A percentile compares a stretch with the other conserved stretches of the same genome.
Evolutionary conservation across 805 yeast species (phyloP).

Genomic region (Kluyveromyces aestuarii): DNA sequence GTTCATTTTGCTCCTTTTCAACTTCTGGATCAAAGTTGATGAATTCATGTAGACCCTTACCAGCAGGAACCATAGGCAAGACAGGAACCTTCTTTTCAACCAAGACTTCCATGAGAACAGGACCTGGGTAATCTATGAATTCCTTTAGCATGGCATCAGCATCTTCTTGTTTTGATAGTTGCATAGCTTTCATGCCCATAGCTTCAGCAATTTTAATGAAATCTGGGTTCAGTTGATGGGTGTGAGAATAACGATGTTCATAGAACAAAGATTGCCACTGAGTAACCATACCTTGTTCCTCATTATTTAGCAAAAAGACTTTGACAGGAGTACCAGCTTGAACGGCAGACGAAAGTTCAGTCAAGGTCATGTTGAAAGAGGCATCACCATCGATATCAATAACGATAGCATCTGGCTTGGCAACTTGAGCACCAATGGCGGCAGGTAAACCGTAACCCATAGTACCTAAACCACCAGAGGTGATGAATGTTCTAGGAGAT

Average conservation of each 20-base stretch:
- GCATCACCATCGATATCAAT: constrained; percentile 99
- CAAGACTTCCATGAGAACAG: constrained; percentile 81
- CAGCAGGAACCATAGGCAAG: constrained; percentile 96
- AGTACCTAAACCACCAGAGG: constrained; percentile 99
- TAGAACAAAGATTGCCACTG: constrained; percentile 98
- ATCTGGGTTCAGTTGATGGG: constrained; percentile 93
- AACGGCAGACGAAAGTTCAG: constrained; percentile 87
- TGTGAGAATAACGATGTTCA: constrained; percentile 95
- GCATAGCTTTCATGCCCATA: constrained; percentile 83
- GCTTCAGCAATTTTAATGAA: constrained; percentile 89
- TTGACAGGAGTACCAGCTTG: constrained; percentile 91
- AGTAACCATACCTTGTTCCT: constrained; percentile 99
- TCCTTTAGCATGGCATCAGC: constrained; percentile 48
- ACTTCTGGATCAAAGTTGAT: constrained; percentile 76
- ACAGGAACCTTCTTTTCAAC: constrained; percentile 91
- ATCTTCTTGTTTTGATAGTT: constrained; percentile 61
- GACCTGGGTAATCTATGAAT: constrained; percentile 71
- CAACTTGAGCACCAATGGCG: constrained; percentile 97
- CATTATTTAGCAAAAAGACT: constrained; percentile 83
- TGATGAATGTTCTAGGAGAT: constrained; percentile 83
- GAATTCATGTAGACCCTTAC: constrained; percentile 89
- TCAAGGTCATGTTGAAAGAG: constrained; percentile 95
- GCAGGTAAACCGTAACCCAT: constrained; percentile 98
- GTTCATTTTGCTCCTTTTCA: constrained; percentile 58
- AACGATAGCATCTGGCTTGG: constrained; percentile 87